Conservation (phyloP, 2,329 filamentous ascomycete species). For the Zalaria sp. region DNA sequence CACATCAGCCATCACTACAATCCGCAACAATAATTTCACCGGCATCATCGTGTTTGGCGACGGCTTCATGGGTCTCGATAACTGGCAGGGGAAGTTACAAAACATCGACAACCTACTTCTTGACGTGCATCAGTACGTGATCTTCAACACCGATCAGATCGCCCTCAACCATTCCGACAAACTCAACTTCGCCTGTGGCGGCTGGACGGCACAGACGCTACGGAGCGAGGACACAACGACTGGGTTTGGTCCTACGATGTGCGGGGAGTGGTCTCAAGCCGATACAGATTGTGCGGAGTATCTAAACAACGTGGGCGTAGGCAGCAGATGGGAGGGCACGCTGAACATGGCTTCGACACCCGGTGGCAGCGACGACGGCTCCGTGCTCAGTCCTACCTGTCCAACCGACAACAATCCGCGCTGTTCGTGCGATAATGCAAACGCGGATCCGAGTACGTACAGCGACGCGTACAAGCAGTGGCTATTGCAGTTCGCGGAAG, state of each 20-base stretch:
- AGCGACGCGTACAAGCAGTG: conserved; percentile 67
- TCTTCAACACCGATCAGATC: conserved; percentile 87
- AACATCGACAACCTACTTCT: conserved; percentile 60
- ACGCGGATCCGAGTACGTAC: conserved; percentile 57
- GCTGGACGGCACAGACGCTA: conserved; percentile 69
- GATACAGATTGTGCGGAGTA: conserved; percentile 85
- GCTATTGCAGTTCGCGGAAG: conserved; percentile 79
- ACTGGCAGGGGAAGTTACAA: conserved; percentile 78
- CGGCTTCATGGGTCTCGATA: conserved; percentile 79
- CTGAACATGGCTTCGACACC: conserved; percentile 39
- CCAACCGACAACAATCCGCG: conserved; percentile 45
- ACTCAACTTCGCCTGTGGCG: conserved; percentile 72
- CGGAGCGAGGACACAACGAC: conserved; percentile 57
- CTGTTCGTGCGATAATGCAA: conserved; percentile 65
- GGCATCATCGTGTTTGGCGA: conserved; percentile 76
- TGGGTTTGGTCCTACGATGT: conserved; percentile 85
- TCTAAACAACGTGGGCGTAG: conserved; percentile 80
- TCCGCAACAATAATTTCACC: conserved; percentile 63
- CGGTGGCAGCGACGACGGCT: conserved; percentile 41
- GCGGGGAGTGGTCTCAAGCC: conserved; percentile 94
- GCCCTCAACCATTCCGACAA: conserved; percentile 69
- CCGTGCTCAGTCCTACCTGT: conserved; percentile 59
- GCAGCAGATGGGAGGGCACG: conserved; percentile 85
- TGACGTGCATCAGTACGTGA: conserved; percentile 98
- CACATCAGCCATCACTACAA: conserved; percentile 51